Conservation (phyloP, 352 stramenopile genomes). For the Phytophthora litchii region DNA sequence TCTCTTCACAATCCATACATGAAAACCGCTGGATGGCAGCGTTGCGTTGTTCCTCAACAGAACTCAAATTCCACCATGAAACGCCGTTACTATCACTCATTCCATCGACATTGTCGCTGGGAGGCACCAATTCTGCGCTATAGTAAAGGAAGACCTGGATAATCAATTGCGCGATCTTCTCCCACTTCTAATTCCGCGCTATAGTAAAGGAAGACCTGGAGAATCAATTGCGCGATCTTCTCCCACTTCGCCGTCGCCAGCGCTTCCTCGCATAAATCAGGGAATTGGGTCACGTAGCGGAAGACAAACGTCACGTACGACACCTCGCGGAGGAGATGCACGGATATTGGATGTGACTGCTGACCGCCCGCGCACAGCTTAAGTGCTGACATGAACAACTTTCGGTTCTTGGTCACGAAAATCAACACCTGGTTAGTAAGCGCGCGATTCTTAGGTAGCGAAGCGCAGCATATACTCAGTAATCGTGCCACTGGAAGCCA, state of each 20-base stretch:
- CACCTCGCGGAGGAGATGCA: constrained; percentile 71
- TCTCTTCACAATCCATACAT: constrained; percentile 51
- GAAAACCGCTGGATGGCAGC: constrained; percentile 41
- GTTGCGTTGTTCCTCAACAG: constrained; percentile 62
- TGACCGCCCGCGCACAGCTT: constrained; percentile 52
- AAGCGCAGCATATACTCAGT: constrained; percentile 59
- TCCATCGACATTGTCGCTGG: constrained; percentile 34
- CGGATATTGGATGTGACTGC: constrained; percentile 41
- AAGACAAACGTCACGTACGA: constrained; percentile 83
- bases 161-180: constrained; percentile 75
- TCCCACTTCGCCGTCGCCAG: constrained; percentile 70
- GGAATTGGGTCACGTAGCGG: constrained; percentile 79
- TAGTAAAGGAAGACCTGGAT: constrained; percentile 58
- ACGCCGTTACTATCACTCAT: constrained; percentile 28
- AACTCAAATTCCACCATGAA: constrained; percentile 65
- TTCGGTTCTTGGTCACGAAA: constrained; percentile 70
- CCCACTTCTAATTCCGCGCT: constrained; percentile 75
- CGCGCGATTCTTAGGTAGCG: constrained; percentile 73
- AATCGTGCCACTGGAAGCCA: constrained; percentile 78
- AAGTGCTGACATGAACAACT: constrained; percentile 68
- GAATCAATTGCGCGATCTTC: constrained; percentile 73
- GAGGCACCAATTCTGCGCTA: constrained; percentile 57
- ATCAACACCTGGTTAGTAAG: constrained; percentile 63
- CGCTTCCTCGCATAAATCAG: constrained; percentile 68
- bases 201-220: constrained; percentile 58